Percentiles rank a stretch among this genome's conserved stretches.
These are phyloP conservation scores for Thielaviopsis ethacetica DNA, from an alignment of 2,329 filamentous ascomycete genomes.

Conservation along the genomic window DNA sequence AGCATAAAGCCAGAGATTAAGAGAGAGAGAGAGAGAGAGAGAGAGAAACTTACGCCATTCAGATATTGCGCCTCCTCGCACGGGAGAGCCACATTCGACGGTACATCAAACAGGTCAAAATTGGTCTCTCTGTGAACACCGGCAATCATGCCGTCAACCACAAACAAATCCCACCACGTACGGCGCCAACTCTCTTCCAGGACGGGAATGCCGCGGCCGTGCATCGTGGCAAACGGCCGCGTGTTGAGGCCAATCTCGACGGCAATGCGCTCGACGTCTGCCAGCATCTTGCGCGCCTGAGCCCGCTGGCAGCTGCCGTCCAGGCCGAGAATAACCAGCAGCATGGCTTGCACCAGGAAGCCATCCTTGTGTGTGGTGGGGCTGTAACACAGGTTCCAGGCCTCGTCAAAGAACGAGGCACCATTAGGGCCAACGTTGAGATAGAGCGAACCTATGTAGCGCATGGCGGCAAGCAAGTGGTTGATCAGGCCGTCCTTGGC, in stretches of 20 bases:
- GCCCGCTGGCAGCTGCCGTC: slow-evolving; percentile 61
- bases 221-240: slow-evolving; percentile 44
- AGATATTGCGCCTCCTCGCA: slow-evolving; percentile 67
- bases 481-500: slow-evolving; percentile 31
- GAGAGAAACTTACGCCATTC: slow-evolving; percentile 38
- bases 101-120: slow-evolving; percentile 51
- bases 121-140: slow-evolving; percentile 59
- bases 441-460: slow-evolving; percentile 40
- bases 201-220: slow-evolving; percentile 48
- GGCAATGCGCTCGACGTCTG: slow-evolving; percentile 52
- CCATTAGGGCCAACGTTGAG: slow-evolving; percentile 30
- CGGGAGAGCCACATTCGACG: slow-evolving; percentile 54
- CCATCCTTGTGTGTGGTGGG: slow-evolving; percentile 33
- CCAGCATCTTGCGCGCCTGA: slow-evolving; percentile 50
- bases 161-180: slow-evolving; percentile 78
- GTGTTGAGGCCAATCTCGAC: slow-evolving; percentile 63
- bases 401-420: slow-evolving; percentile 40
- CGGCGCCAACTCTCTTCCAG: slow-evolving; percentile 71
- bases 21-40: neutral
- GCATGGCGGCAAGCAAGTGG: slow-evolving; percentile 35
- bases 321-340: slow-evolving; percentile 61
- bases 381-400: slow-evolving; percentile 32
- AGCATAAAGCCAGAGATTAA: neutral
- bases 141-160: slow-evolving; percentile 72
- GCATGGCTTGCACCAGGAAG: slow-evolving; percentile 58